Base-by-base conservation (phyloP, 192 early-diverging fungal genomes). In the Backusella liffmaniae region DNA sequence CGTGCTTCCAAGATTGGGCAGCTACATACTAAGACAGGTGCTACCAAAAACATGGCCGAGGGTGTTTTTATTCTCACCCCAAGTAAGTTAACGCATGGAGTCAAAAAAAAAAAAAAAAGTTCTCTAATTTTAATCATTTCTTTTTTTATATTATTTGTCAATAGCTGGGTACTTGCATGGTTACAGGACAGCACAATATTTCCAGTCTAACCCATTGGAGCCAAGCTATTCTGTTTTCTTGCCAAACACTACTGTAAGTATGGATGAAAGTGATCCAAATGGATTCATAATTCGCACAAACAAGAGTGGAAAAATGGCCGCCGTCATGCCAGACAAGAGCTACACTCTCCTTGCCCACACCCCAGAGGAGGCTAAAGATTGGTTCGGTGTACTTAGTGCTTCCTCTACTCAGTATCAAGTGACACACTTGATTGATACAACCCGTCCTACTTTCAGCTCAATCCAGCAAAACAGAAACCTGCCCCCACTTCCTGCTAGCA, bases 61-160 rank as follows among this genome's bases (percentile, higher is more conserved):
- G 76, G 82, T 3, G 77, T 76, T 53, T 86, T 84, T 79, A 80
- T 86, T n/a, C 39, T 88, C n/a, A 85, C 87, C 8, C 77, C 82
- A 36, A 56, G 80, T 81, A 81, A 74, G 49, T 73, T 8, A 18
- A 46, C 23, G 34, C 4, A 13, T 46, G 8, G 30, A 12, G 8
- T 49, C 4, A 9, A 6, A 42, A 42, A 44, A 44, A 72, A 70
- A n/a, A 68, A 66, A 7, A 30, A 59, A 23, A 68, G 32, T 7
- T 15, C 16, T 26, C 15, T 51, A 30, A 16, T 42, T 39, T n/a
- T 49, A 46, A 16, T 5, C 12, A 42, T 39, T 26, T 65, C 7
- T 41, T 59, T 36, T 36, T 62, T n/a, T 74, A 26, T 42, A 3
- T 67, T 37, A 12, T 39, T 39, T 39, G 37, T 10, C 0, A 39